These are phyloP conservation scores for Leptographium wingfieldii DNA, from an alignment of 2,329 filamentous ascomycete species.

Conservation along the genomic window DNA sequence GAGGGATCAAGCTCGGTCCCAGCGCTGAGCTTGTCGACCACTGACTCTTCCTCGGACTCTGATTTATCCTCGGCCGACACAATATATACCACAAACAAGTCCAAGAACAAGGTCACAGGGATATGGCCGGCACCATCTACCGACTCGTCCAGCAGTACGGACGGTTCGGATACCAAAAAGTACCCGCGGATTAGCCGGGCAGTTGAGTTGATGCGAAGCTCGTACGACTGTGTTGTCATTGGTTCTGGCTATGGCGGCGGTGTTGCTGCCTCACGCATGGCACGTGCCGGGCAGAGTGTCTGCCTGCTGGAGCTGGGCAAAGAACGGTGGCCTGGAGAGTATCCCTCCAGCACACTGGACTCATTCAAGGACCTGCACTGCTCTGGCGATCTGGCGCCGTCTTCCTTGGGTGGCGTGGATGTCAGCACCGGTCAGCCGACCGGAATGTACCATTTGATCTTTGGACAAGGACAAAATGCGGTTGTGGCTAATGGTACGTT, in stretches of 20 bases:
- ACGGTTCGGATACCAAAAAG: conserved; percentile 10
- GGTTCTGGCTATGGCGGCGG: conserved; percentile 58
- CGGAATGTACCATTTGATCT: conserved; percentile 49
- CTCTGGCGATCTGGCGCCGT: conserved; percentile 38
- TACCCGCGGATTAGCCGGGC: conserved; percentile 45
- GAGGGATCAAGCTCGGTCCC: not conserved
- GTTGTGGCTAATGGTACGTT: conserved; percentile 37
- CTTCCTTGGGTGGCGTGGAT: conserved; percentile 24
- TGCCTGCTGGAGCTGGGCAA: conserved; percentile 52
- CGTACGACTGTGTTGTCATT: conserved; percentile 55
- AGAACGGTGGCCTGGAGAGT: conserved; percentile 56
- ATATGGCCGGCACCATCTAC: not conserved
- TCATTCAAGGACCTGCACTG: conserved; percentile 40
- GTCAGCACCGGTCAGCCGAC: conserved; percentile 40
- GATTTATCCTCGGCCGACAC: not conserved
- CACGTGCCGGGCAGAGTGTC: conserved; percentile 45
- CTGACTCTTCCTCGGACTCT: not conserved
- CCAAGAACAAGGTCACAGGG: not conserved
- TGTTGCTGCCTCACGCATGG: conserved; percentile 53
- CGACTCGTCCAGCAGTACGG: conserved; percentile 12
- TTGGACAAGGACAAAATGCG: conserved; percentile 52
- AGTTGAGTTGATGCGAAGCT: conserved; percentile 40
- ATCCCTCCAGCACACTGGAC: conserved; percentile 35
- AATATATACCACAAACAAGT: not conserved
- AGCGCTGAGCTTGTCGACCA: not conserved